A percentile compares a stretch with the other conserved stretches of the same genome.
phyloP scores from a whole-genome alignment of 176 grass and related monocot species.

The Aegilops longissima region DNA sequence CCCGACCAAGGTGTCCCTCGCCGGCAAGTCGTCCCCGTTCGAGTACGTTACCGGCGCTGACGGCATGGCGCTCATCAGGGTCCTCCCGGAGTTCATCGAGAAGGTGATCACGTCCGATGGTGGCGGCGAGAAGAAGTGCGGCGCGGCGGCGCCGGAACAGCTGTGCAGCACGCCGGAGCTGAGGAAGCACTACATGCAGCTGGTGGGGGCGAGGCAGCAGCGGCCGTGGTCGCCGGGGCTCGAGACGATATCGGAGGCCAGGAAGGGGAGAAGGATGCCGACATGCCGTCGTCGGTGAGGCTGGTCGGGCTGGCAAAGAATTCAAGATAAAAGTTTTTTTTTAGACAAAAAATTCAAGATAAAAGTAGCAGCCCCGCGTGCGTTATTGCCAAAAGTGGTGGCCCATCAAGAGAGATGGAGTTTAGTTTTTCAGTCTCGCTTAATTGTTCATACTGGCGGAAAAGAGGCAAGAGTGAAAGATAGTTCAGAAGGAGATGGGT shows the following conservation, averaged over 20 bases:
- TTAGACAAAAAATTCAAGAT: conserved; percentile 27
- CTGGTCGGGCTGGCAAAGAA: conserved; percentile 25
- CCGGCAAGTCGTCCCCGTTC: conserved; percentile 50
- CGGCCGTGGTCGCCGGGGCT: conserved; percentile 77
- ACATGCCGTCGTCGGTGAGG: conserved; percentile 45
- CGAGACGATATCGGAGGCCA: conserved; percentile 75
- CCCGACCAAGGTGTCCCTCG: conserved; percentile 36
- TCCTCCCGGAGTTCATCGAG: conserved; percentile 82
- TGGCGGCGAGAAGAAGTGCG: conserved; percentile 1
- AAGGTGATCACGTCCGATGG: conserved; percentile 48
- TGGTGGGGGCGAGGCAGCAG: conserved; percentile 54
- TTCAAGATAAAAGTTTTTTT: conserved; percentile 15
- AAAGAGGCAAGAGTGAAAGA: background rate
- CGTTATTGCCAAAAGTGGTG: background rate
- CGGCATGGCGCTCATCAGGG: conserved; percentile 63
- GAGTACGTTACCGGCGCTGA: conserved; percentile 68
- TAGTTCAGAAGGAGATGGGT: background rate
- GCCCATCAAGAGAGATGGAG: background rate
- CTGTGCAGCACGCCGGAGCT: conserved; percentile 85
- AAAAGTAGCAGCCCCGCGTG: background rate
- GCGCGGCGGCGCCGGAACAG: background rate
- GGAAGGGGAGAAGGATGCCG: conserved; percentile 40
- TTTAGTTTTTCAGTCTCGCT: background rate
- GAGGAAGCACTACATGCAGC: conserved; percentile 83
- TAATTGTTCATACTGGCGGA: background rate